Base-by-base conservation (phyloP, 257 asterid genomes). In the Salvia splendens region DNA sequence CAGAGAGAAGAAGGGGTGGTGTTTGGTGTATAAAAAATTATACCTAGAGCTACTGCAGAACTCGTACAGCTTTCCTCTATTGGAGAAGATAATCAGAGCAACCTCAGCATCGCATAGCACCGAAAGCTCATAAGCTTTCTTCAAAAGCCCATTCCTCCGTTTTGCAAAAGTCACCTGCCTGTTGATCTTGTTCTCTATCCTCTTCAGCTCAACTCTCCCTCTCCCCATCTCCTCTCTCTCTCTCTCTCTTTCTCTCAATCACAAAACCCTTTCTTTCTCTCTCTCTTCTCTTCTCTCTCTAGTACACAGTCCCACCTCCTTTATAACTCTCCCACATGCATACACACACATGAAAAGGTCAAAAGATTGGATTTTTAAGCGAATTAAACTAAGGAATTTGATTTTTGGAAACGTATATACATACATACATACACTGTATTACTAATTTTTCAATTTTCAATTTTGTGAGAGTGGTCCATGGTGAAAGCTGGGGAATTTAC, bases 11-110 rank as follows among this genome's bases (percentile, higher is more conserved):
- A 68, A 35, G 59, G 50, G 41, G 30, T 28, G 41, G 5, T 74
- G 75, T 79, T 68, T 69, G 67, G 78, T 8, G 32, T 43, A 59
- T 72, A 60, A 52, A 43, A 41, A 41, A 61, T 61, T 71, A 83
- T 86, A 91, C 98, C 96, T 91, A 86, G 98, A 81, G 95, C 95
- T 86, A 81, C 97, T 91, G 95, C 96, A 91, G 67, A 91, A 91
- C 84, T 91, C 97, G 83, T 85, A 91, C 81, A 91, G 95, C 87
- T 91, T 91, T 82, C 98, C 98, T 80, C 98, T 88, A 87, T 89
- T 91, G 86, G 96, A 91, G 98, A 91, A 91, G 98, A 91, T 87
- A 81, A 91, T 91, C 80, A 91, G 77, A 69, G 96, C 96, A 69
- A 91, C 96, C 81, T 91, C 97, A 73, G 97, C 97, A 59, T 91